Base-by-base conservation (phyloP, 2,329 filamentous ascomycete genomes). In the Fusarium sp. region DNA sequence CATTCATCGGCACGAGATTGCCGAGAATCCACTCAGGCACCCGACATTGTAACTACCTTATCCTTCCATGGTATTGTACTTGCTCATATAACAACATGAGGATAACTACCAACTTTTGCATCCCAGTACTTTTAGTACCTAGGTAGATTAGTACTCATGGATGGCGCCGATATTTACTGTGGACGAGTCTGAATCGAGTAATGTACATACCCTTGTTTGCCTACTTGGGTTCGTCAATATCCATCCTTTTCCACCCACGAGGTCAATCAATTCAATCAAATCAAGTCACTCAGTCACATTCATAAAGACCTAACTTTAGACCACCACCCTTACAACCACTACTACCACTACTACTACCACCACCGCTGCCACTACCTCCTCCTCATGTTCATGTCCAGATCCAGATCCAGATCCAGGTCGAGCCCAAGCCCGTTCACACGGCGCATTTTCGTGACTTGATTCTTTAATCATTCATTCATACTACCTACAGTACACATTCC, bases 1-100 rank as follows among this genome's bases (percentile, higher is more conserved):
- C 23, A 38, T 55, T 54, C 51, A 33, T 46, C 67, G 67, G 67
- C 62, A 70, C 52, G 63, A 70, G 67, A 70, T 68, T 70, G 63
- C 67, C 67, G 67, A 68, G 58, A 61, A 57, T 49, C 63, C 67
- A 69, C 67, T 37, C 20, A 46, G 20, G 26, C 15, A 26, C 23
- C 23, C 23, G 23, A 23, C 23, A 23, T 23, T 23, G 23, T 23
- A 23, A 23, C 23, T 23, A 23, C n/a, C n/a, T n/a, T n/a, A n/a
- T 23, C 23, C 6, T 23, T 23, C 23, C 6, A 23, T 23, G 23
- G 23, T 23, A 23, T 23, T 23, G 23, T 23, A 23, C 23, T 23
- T 23, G 23, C 6, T 9, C 31, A 20, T 10, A 36, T 20, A 18
- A 37, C 10, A 36, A 26, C 26, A 28, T 18, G 9, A n/a, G 9